A percentile compares a stretch with the other conserved stretches of the same genome.
Conservation (phyloP, 2,329 filamentous ascomycete species). For the Eutypa lata region DNA sequence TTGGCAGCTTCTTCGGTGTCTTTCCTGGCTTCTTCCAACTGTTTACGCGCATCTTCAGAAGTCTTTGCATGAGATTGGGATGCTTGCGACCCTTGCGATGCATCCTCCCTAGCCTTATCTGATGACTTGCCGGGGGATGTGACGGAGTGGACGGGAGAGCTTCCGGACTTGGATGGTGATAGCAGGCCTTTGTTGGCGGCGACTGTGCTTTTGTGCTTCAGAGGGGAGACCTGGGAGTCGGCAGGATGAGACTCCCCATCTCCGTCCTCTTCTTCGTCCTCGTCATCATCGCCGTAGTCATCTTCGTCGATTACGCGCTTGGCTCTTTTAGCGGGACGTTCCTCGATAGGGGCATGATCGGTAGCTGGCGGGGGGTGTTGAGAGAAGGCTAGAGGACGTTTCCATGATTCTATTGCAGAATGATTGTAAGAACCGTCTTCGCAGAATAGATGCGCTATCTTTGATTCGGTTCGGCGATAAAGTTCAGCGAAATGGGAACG, state of each 20-base stretch:
- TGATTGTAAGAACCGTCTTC: slow-evolving; percentile 52
- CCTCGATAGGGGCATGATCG: slow-evolving; percentile 56
- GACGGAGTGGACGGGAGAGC: slow-evolving; percentile 61
- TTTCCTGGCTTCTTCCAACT: slow-evolving; percentile 86
- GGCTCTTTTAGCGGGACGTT: slow-evolving; percentile 68
- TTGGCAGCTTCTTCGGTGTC: slow-evolving; percentile 87
- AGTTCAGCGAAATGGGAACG: slow-evolving; percentile 73
- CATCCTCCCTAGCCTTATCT: slow-evolving; percentile 50
- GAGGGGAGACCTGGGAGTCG: slow-evolving; percentile 47
- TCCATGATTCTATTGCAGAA: slow-evolving; percentile 51
- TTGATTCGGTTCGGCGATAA: slow-evolving; percentile 73
- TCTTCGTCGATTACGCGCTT: slow-evolving; percentile 79
- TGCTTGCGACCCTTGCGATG: slow-evolving; percentile 36
- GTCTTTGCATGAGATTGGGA: slow-evolving; percentile 54
- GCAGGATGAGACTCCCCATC: slow-evolving; percentile 43
- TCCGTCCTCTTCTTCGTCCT: slow-evolving; percentile 62
- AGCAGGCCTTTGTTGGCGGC: slow-evolving; percentile 57
- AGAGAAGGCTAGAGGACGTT: slow-evolving; percentile 38
- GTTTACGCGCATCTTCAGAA: slow-evolving; percentile 86
- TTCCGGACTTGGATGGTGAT: slow-evolving; percentile 69
- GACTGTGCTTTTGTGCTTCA: slow-evolving; percentile 48
- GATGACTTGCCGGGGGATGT: slow-evolving; percentile 58
- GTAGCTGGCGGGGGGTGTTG: slow-evolving; percentile 50
- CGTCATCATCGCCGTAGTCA: slow-evolving; percentile 80
- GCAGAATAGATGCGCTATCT: slow-evolving; percentile 72